Conservation (phyloP, 2,329 filamentous ascomycete genomes). For the Zymoseptoria passerinii region DNA sequence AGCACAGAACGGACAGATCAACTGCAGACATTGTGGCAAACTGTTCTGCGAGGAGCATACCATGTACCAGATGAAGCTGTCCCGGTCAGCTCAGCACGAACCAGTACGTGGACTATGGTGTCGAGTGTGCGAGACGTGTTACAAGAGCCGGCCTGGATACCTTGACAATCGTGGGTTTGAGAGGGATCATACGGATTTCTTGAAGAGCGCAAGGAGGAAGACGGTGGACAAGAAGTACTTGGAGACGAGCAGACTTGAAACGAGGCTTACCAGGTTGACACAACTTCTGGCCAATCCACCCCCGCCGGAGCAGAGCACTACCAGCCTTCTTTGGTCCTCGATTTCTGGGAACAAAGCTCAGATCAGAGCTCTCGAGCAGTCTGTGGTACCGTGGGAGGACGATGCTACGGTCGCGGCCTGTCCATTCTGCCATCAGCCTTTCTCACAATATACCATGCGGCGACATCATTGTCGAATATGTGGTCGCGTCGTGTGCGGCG, state of each 20-base stretch:
- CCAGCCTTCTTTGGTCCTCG: constrained; percentile 50
- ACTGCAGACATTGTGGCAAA: constrained; percentile 86
- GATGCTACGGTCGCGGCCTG: constrained; percentile 72
- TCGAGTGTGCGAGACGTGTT: constrained; percentile 96
- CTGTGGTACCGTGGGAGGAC: constrained; percentile 90
- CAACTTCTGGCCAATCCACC: constrained; percentile 70
- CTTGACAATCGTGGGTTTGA: constrained; percentile 62
- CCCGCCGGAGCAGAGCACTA: constrained; percentile 49
- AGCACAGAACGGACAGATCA: constrained; percentile 72
- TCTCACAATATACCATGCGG: constrained; percentile 84
- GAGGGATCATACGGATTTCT: constrained; percentile 63
- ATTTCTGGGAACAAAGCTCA: constrained; percentile 58
- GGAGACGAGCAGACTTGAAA: constrained; percentile 83
- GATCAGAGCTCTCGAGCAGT: constrained; percentile 74
- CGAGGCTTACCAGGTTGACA: constrained; percentile 82
- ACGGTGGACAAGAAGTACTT: constrained; percentile 77
- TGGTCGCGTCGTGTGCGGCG: constrained; percentile 85
- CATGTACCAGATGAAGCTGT: constrained; percentile 99
- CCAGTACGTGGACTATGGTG: constrained; percentile 88
- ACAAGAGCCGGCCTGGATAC: constrained; percentile 91
- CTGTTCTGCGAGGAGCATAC: constrained; percentile 96
- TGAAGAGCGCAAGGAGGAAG: constrained; percentile 62
- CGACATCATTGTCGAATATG: constrained; percentile 93
- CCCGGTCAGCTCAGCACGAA: constrained; percentile 78
- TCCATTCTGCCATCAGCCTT: constrained; percentile 93